Evolutionary conservation across 345 rosid species (phyloP).

Genomic region (Eucalyptus paniculata): DNA sequence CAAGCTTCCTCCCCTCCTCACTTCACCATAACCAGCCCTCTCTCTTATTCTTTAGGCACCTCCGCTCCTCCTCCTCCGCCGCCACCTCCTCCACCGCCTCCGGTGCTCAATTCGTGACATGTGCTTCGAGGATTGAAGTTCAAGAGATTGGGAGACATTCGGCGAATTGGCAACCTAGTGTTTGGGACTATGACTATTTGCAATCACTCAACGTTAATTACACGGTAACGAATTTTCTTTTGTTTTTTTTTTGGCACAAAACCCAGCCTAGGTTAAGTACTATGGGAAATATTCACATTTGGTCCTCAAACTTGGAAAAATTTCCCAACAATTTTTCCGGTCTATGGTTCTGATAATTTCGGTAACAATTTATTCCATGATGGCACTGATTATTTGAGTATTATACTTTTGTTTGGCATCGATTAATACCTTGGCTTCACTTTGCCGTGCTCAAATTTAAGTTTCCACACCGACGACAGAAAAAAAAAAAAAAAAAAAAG

Average conservation of each 20-base stretch:
- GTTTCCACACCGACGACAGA: too few relatives aligned
- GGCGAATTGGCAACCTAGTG: neutral
- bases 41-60: neutral
- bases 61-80: neutral
- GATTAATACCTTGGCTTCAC: too few relatives aligned
- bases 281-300: too few relatives aligned
- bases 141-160: neutral
- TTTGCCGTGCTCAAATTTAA: too few relatives aligned
- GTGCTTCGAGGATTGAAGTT: neutral
- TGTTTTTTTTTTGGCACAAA: neutral
- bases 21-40: neutral
- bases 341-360: too few relatives aligned
- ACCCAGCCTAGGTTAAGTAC: too few relatives aligned
- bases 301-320: neutral
- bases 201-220: neutral
- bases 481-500: too few relatives aligned
- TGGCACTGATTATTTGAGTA: too few relatives aligned
- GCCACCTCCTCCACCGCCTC: neutral
- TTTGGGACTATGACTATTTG: neutral
- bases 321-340: too few relatives aligned
- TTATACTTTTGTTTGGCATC: too few relatives aligned
- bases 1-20: neutral
- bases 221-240: neutral
- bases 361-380: too few relatives aligned
- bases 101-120: neutral